A percentile compares a stretch with the other conserved stretches of the same genome.
phyloP scores from a whole-genome alignment of 805 yeast genomes.

The Kodamaea hsintzibuensis region DNA sequence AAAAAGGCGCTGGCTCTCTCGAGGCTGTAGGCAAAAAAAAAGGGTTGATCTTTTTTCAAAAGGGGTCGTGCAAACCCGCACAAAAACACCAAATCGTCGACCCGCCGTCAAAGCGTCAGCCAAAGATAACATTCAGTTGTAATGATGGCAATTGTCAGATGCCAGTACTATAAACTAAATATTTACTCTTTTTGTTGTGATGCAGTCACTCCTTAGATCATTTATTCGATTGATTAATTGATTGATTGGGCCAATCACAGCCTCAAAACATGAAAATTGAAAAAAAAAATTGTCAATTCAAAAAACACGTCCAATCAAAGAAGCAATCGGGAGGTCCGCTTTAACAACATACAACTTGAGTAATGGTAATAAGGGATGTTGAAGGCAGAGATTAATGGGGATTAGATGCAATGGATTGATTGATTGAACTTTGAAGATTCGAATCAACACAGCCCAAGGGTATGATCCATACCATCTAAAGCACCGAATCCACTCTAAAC shows the following conservation, averaged over 20 bases:
- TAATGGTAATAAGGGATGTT: not conserved
- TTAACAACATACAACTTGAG: too few species aligned
- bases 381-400: not conserved
- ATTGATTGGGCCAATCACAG: not conserved
- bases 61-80: conserved; percentile 8
- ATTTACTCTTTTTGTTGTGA: not conserved
- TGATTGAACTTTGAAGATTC: not conserved
- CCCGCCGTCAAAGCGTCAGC: not conserved
- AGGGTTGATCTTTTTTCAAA: conserved; percentile 4
- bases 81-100: conserved; percentile 3
- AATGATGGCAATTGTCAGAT: not conserved
- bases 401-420: not conserved
- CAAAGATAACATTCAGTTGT: conserved; percentile 2
- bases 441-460: too few species aligned
- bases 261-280: conserved; percentile 7
- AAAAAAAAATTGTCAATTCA: conserved; percentile 1
- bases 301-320: conserved; percentile 4
- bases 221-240: not conserved
- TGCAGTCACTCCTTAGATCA: not conserved
- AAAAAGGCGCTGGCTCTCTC: conserved; percentile 1
- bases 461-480: too few species aligned
- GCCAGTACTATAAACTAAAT: too few species aligned
- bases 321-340: conserved; percentile 6
- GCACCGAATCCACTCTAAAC: not conserved
- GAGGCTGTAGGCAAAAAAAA: not conserved